Evolutionary conservation across 2,329 filamentous ascomycete genomes (phyloP).

Genomic region (Aquanectria penicillioides): DNA sequence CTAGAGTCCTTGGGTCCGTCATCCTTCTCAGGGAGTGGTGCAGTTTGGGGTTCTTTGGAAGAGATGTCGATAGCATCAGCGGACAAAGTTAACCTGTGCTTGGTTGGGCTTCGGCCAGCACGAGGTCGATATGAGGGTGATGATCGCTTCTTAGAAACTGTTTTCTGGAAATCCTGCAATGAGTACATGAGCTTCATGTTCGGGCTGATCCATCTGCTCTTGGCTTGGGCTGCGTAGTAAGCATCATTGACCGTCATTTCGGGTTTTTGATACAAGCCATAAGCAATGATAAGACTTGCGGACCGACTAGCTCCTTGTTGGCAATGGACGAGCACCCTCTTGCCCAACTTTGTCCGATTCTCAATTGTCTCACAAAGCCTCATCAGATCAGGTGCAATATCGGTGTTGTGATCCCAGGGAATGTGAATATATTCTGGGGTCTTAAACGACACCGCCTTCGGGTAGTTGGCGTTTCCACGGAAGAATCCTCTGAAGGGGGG

Average conservation of each 20-base stretch:
- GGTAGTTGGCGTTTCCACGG: slow-evolving; percentile 62
- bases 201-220: slow-evolving; percentile 88
- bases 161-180: slow-evolving; percentile 81
- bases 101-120: slow-evolving; percentile 65
- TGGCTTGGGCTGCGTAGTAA: slow-evolving; percentile 81
- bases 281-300: slow-evolving; percentile 86
- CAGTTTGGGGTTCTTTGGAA: slow-evolving; percentile 68
- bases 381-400: slow-evolving; percentile 82
- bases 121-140: slow-evolving; percentile 59
- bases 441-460: slow-evolving; percentile 61
- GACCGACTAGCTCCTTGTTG: slow-evolving; percentile 88
- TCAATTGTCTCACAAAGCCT: slow-evolving; percentile 81
- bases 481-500: slow-evolving; percentile 50
- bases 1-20: slow-evolving; percentile 51
- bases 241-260: slow-evolving; percentile 83
- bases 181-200: slow-evolving; percentile 96
- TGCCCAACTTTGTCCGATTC: slow-evolving; percentile 74
- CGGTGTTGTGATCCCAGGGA: slow-evolving; percentile 88
- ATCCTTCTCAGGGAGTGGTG: slow-evolving; percentile 67
- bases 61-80: slow-evolving; percentile 65
- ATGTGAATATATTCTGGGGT: slow-evolving; percentile 87
- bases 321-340: slow-evolving; percentile 84
- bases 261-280: slow-evolving; percentile 82
- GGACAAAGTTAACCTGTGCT: slow-evolving; percentile 69
- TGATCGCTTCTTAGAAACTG: slow-evolving; percentile 62